Conservation (phyloP, 1,139 yeast species). For the Nematodospora anomalae region DNA sequence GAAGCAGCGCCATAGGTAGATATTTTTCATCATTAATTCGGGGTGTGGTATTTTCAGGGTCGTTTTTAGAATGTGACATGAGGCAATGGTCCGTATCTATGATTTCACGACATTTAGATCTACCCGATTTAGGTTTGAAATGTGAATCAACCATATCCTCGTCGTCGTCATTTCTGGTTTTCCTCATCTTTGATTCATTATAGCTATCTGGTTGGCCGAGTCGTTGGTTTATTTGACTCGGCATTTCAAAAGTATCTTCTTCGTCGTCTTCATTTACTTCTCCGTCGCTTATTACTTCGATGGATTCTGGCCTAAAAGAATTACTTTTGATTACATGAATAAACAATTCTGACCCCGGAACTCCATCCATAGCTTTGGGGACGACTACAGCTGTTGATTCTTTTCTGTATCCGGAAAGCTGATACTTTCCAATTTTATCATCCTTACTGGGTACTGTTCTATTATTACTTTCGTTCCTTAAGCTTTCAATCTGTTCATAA, state of each 20-base stretch:
- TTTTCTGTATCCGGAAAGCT: neutral
- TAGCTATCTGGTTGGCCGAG: neutral
- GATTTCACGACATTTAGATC: neutral
- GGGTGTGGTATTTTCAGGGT: neutral
- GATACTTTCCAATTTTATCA: neutral
- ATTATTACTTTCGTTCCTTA: neutral
- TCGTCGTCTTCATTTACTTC: neutral
- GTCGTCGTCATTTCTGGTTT: neutral
- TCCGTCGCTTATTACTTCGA: conserved; percentile 4
- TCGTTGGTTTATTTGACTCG: neutral
- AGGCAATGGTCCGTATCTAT: neutral
- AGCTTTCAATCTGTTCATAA: neutral
- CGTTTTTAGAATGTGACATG: neutral
- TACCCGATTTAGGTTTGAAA: neutral
- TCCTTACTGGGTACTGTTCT: neutral
- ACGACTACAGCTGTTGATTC: neutral
- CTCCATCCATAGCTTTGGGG: neutral
- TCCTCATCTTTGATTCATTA: neutral
- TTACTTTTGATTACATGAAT: neutral
- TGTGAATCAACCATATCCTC: neutral
- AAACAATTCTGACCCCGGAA: no score
- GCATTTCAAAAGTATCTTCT: neutral
- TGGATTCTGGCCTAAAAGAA: conserved; percentile 1
- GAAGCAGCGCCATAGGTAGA: no score
- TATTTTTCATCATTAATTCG: neutral